These are phyloP conservation scores for Clarireedia monteithiana DNA, from an alignment of 2,329 filamentous ascomycete genomes.

Conservation along the genomic window DNA sequence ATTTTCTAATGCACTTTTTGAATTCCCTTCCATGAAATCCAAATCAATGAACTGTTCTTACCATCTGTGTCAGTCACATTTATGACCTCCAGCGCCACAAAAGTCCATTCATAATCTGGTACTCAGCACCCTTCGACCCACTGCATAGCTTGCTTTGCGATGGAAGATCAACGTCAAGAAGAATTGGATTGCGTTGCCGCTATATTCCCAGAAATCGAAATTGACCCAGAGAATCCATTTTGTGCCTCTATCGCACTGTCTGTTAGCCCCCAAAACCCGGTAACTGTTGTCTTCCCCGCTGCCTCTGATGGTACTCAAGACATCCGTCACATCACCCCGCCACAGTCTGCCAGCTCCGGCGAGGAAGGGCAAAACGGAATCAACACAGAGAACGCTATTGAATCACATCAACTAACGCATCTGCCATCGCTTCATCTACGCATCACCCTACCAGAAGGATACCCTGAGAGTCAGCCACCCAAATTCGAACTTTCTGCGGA, in stretches of 20 bases:
- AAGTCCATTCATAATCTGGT: conserved; percentile 20
- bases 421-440: conserved; percentile 49
- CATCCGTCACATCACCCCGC: conserved; percentile 23
- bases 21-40: neutral
- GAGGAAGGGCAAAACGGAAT: conserved; percentile 2
- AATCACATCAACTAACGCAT: conserved; percentile 33
- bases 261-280: conserved; percentile 44
- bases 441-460: conserved; percentile 48
- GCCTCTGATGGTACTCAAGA: conserved; percentile 30
- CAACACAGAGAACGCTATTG: conserved; percentile 12
- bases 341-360: conserved; percentile 17
- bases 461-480: conserved; percentile 48
- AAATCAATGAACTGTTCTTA: neutral
- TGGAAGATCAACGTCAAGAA: conserved; percentile 51
- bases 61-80: neutral
- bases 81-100: conserved; percentile 12
- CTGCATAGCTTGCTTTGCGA: conserved; percentile 38
- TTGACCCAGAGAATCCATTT: conserved; percentile 38
- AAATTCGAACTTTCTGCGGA: conserved; percentile 42
- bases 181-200: conserved; percentile 55
- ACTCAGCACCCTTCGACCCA: conserved; percentile 19
- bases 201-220: conserved; percentile 59
- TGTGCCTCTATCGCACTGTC: conserved; percentile 46
- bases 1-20: no score
- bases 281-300: conserved; percentile 51